Evolutionary conservation across 208 protist species (phyloP), one percentile per base, ranked within the genome.

Genomic region (Acanthamoeba royreba): DNA sequence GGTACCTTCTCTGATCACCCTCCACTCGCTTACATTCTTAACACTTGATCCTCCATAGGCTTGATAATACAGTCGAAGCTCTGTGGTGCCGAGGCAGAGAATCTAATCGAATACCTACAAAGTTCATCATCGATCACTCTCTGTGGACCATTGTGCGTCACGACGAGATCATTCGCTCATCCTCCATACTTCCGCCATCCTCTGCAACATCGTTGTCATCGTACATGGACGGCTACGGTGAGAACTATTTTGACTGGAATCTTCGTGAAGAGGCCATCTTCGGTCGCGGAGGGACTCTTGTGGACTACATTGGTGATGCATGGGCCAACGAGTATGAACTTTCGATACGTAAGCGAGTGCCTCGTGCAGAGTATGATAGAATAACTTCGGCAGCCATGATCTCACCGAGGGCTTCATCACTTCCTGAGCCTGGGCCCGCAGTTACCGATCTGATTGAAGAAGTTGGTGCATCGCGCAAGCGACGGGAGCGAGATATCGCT

Each of bases 91-190:
- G 81, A 15, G 81, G 81, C 22, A 28, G 81, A 0, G 81, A 89
- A 25, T 11, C 81, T 17, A 33, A 28, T 7, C 45, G 81, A 7
- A 40, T 89, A 49, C 52, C 81, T 33, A 66, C 31, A 13, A 55
- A 43, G 38, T 35, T 66, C 47, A 66, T 89, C 35, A 43, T 66
- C 47, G 52, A 89, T 49, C 81, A 66, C 81, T 89, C 81, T 19
- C 45, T 89, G 81, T 83, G 72, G 72, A 83, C 72, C 42, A 33
- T 83, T 43, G 72, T 31, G 72, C 72, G 72, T 33, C 72, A 83
- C 72, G 72, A 83, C 72, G 72, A 38, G 42, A 38, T 83, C 19
- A 38, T 46, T 8, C 72, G 72, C 42, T 83, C 72, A 0, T 38
- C 72, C 19, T 7, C 38, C 25, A 31, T 79, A 9, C 66, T 9